Base-by-base conservation (phyloP, 2,329 filamentous ascomycete species). In the Drechslerella coelobrocha region DNA sequence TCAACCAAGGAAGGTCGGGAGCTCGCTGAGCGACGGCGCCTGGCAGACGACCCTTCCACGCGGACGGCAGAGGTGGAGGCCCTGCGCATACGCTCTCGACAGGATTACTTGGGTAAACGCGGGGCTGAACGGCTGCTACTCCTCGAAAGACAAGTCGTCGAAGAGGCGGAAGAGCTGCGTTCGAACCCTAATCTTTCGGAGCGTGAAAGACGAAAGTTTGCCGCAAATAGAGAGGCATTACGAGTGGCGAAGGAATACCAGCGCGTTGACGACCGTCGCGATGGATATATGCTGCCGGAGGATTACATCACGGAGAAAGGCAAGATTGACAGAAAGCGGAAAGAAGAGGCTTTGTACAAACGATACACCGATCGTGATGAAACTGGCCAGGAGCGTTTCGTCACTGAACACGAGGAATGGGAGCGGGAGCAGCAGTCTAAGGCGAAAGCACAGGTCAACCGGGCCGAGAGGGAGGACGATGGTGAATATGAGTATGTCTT, bases 391-490 rank as follows among this genome's bases (percentile, higher is more conserved):
- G 93, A 97, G 78, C 89, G 88, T 75, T 95, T 91, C 75, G 86
- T 96, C 65, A 96, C 92, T 0, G 94, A 99, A 78, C 90, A 96
- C 73, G 92, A 99, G 72, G 90, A 96, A 77, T 99, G 93, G 93
- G 94, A 99, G 78, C 82, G 86, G 65, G 93, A 97, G 77, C 93
- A 97, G 80, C 85, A 89, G 0, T 84, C 88, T 62, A 95, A 95
- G 78, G 92, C 91, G 4, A 94, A 93, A 78, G 88, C 91, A 0
- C 61, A 72, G 21, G 48, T 63, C 43, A 84, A 86, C 74, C 86
- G 87, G 57, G 81, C 86, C 0, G 91, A 95, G 77, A 84, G 88
- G 34, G 86, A 89, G 12, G 88, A 92, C 56, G 88, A 92, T 73
- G 88, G 88, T 10, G 88, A 95, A 66, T 99, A 97, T 77, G 90